Conservation (phyloP, 2,329 filamentous ascomycete species). For the Colletotrichum sp. region DNA sequence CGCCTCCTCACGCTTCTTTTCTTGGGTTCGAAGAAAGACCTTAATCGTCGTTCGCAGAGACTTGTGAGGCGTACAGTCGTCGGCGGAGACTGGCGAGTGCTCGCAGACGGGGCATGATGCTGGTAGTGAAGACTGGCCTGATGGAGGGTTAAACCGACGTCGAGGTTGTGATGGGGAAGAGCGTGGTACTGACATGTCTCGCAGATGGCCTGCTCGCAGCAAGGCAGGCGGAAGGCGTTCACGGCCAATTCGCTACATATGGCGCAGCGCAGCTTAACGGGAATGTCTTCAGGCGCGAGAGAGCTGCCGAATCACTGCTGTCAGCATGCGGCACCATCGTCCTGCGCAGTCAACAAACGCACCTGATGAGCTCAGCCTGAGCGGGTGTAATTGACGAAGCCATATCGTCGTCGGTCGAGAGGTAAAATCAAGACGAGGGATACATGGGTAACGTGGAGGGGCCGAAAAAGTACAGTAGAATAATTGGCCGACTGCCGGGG, state of each 20-base stretch:
- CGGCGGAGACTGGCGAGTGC: constrained; percentile 84
- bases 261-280: constrained; percentile 94
- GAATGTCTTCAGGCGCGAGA: constrained; percentile 82
- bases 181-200: constrained; percentile 73
- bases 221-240: constrained; percentile 89
- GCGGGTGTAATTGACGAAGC: constrained; percentile 46
- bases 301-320: constrained; percentile 57
- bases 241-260: constrained; percentile 90
- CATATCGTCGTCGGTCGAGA: constrained; percentile 23
- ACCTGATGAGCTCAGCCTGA: constrained; percentile 66
- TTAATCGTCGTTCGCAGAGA: constrained; percentile 90
- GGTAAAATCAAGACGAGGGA: constrained; percentile 14
- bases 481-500: neutral
- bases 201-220: constrained; percentile 95
- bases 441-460: constrained; percentile 18
- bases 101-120: constrained; percentile 91
- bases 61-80: constrained; percentile 89
- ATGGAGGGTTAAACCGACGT: constrained; percentile 13
- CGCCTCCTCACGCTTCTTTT: constrained; percentile 82
- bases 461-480: constrained; percentile 7
- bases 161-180: neutral
- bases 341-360: constrained; percentile 20
- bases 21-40: constrained; percentile 87
- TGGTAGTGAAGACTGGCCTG: constrained; percentile 78
- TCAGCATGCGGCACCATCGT: neutral